Percentiles rank a stretch among this genome's conserved stretches.
Conservation (phyloP, 192 early-diverging fungal species). For the Lunasporangiospora selenospora region DNA sequence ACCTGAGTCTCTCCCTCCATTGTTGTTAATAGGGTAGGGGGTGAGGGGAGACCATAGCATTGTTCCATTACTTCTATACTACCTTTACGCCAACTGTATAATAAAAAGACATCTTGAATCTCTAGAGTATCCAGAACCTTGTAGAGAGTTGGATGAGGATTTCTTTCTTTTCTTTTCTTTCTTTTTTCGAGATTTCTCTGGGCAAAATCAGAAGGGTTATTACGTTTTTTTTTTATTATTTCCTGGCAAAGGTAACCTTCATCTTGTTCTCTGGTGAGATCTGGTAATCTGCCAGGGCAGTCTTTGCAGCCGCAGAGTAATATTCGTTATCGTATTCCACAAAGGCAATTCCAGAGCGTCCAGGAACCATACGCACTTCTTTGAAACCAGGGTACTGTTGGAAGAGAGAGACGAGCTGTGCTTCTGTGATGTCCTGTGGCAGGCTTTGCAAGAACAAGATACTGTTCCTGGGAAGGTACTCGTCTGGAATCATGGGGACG, state of each 20-base stretch:
- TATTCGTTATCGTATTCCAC: constrained; percentile 93
- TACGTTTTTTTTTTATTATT: constrained; percentile 52
- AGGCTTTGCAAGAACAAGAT: constrained; percentile 95
- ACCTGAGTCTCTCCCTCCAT: neutral
- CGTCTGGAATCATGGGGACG: constrained; percentile 66
- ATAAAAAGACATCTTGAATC: too few species aligned
- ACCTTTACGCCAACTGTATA: too few species aligned
- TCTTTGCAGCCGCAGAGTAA: constrained; percentile 82
- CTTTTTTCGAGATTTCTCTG: too few species aligned
- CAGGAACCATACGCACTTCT: constrained; percentile 94
- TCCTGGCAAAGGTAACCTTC: constrained; percentile 87
- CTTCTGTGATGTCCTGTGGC: constrained; percentile 71
- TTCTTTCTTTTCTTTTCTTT: too few species aligned
- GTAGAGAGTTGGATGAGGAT: too few species aligned
- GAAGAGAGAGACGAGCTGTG: constrained; percentile 72
- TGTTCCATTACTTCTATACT: too few species aligned
- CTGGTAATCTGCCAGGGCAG: constrained; percentile 67
- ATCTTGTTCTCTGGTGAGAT: constrained; percentile 73
- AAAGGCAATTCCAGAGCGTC: constrained; percentile 94
- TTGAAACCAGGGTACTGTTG: constrained; percentile 90
- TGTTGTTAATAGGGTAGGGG: neutral
- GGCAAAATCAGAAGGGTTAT: too few species aligned
- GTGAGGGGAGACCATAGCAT: neutral
- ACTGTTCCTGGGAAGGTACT: constrained; percentile 86
- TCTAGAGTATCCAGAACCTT: too few species aligned